Base-by-base conservation (phyloP, 345 rosid genomes). In the Ceriops decandra region DNA sequence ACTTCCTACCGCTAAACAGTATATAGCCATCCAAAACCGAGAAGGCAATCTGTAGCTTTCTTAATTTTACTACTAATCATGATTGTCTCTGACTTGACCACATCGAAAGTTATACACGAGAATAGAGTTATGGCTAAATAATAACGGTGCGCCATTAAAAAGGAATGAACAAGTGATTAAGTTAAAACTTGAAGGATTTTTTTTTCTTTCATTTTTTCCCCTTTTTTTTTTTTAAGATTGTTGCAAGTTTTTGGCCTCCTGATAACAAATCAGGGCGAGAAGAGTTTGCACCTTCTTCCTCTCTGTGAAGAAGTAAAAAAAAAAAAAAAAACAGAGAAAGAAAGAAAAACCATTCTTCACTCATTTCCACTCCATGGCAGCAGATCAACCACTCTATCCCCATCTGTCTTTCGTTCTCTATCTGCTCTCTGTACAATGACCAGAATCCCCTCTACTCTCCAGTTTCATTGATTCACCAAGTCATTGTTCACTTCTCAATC, bases 401-500 rank as follows among this genome's bases (percentile, higher is more conserved):
- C 71, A 21, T 63, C 59, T 52, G 62, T 67, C 52, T 62, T 68
- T 66, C 72, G 52, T 31, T 20, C 79, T 36, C 72, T 67, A 70
- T 63, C 49, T 31, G 49, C 59, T 27, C 74, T 49, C 88, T 87
- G 89, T 86, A 86, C 92, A 90, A 66, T 76, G 68, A 71, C 77
- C 82, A 75, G 78, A 84, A 78, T 83, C 70, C 15, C 13, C 16
- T 27, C 63, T 35, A 35, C 31, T 19, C 63, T 42, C 24, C 68
- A 63, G 11, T 64, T 64, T 47, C 19, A 26, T 21, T 30, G 17
- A 24, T 67, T 30, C 66, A 8, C 35, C 35, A 15, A 22, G 51
- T 47, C 24, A 8, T 31, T 51, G 15, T 42, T 46, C 17, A 57
- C 80, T 74, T 84, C 75, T 89, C 87, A 7, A 81, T 90, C 81